Base-by-base conservation (phyloP, 139 green algal species). In the Klebsormidium nitens region DNA sequence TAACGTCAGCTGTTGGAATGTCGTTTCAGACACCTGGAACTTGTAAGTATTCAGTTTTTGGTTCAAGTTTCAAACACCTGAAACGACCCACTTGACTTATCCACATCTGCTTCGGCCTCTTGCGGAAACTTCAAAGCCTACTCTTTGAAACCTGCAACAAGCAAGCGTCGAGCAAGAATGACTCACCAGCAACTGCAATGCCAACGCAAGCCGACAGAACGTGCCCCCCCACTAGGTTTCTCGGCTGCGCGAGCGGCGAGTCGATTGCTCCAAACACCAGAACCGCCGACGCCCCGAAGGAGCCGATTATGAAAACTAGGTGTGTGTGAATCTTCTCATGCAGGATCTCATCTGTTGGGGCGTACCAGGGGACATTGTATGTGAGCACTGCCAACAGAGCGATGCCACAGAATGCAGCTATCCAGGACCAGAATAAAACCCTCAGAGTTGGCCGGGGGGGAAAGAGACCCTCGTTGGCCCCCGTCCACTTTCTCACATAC, bases 351-450 rank as follows among this genome's bases (percentile, higher is more conserved):
- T 62, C 47, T 1, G 32, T 44, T 23, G 47, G 47, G 28, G 34
- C 37, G 1, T 74, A n/a, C n/a, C n/a, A n/a, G n/a, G n/a, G 0
- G 19, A 68, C 34, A 32, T 44, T 74, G 66, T 69, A 74, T 44
- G 66, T 68, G 6, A 74, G 58, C 28, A 39, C 23, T 11, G 66
- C 66, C 14, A 49, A 74, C 2, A 74, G 19, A 1, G 48, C 1
- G 34, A 74, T 74, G 1, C 66, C 64, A 23, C 14, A 68, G 31
- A 74, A 74, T 11, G 66, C 67, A 5, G 66, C 66, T 28, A 74
- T 35, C 29, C 67, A 74, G 39, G 66, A 74, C 66, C 66, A 74
- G n/a, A 74, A 36, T 28, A 74, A 28, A 31, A 74, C 42, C 6
- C 26, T 66, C 23, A 66, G 26, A 26, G 26, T 74, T 28, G 66